Evolutionary conservation across 768 basidiomycete genomes (phyloP), one percentile per base, ranked within the genome.

Genomic region (Podaxis mareebaensis): DNA sequence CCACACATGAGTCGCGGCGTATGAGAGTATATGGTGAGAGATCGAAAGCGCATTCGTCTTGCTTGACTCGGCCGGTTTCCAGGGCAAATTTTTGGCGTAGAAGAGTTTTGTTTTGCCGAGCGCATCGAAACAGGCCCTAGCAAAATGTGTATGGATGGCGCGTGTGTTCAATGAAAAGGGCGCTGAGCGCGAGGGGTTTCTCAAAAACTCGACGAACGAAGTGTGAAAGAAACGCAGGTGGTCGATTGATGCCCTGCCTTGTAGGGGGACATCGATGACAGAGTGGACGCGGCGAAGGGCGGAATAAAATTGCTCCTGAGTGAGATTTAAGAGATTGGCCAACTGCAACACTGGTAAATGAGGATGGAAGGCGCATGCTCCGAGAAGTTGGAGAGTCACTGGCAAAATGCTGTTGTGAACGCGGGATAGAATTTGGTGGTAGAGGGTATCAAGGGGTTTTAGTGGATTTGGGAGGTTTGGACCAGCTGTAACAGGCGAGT

Each of bases 41-140:
- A 59, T 8, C 10, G 58, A 49, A 22, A 59, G 48, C 5, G 42
- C 4, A 12, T 59, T 49, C 40, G 24, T 42, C 7, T 15, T 11
- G 40, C 26, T 42, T 3, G 55, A 57, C 12, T 8, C 15, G 20
- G 33, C n/a, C 64, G n/a, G 63, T 38, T 12, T 59, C 59, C 40
- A 59, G 20, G 44, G 49, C 28, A 53, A 55, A 15, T 12, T 42
- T 42, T 26, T 59, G 13, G 48, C 58, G 30, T 36, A 59, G 3
- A 48, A 33, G 10, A 59, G 20, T 28, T 59, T 51, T 4, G 48
- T 49, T 26, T 59, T 49, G 2, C 58, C 36, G 36, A 59, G 58
- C 10, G 17, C 44, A 3, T 26, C 12, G 10, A 59, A 51, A 36
- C 58, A 59, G 22, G 30, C 30, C 11, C 28, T 24, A 5, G 38